Conservation (phyloP, 192 early-diverging fungal genomes). For the Coemansia sp. region DNA sequence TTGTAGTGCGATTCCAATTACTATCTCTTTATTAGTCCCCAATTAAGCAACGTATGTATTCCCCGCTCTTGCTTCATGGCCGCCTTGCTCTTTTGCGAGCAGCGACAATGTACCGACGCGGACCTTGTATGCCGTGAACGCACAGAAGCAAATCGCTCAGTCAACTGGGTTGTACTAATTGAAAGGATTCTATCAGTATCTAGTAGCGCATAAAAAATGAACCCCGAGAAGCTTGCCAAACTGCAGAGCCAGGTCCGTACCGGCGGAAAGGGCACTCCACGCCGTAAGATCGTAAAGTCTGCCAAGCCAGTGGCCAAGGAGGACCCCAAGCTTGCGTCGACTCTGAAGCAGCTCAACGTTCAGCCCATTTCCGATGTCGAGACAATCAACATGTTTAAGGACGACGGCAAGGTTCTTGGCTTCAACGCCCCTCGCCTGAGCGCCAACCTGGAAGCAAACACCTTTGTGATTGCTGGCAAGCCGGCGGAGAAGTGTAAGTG, state of each 20-base stretch:
- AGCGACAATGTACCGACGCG: background rate
- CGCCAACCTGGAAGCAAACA: conserved; percentile 83
- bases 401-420: conserved; percentile 89
- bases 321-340: conserved; percentile 90
- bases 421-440: conserved; percentile 82
- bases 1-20: background rate
- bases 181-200: background rate
- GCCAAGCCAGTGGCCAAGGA: conserved; percentile 63
- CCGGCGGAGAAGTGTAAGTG: conserved; percentile 56
- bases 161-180: background rate
- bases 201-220: conserved; percentile 55
- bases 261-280: conserved; percentile 90
- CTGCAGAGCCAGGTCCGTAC: conserved; percentile 86
- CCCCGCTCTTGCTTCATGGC: too few species aligned
- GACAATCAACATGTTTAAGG: conserved; percentile 99
- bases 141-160: background rate
- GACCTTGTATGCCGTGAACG: background rate
- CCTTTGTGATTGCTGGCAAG: conserved; percentile 89
- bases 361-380: conserved; percentile 84
- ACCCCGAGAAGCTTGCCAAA: conserved; percentile 91
- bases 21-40: background rate
- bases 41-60: background rate
- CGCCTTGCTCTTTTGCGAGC: background rate
- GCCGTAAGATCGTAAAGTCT: conserved; percentile 83
- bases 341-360: conserved; percentile 89